A percentile compares a stretch with the other conserved stretches of the same genome.
phyloP scores from a whole-genome alignment of 2,329 filamentous ascomycete species.

The Stenocarpella maydis region DNA sequence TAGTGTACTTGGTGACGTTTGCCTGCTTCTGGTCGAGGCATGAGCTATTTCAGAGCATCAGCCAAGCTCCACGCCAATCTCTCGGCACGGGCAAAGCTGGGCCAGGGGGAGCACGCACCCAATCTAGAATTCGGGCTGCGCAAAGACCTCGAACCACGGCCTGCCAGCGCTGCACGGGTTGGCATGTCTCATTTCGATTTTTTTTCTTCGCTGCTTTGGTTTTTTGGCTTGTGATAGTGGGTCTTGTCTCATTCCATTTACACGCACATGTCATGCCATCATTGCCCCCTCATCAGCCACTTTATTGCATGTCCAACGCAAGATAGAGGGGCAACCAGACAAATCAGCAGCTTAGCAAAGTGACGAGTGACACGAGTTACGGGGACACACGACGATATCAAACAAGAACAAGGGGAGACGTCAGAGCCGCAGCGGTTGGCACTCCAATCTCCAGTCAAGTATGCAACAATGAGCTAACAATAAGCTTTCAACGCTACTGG shows the following conservation, averaged over 20 bases:
- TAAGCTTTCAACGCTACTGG: constrained; percentile 5
- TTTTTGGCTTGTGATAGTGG: constrained; percentile 27
- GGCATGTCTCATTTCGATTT: neutral
- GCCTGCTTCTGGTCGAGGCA: neutral
- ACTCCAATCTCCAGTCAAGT: neutral
- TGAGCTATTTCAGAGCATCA: constrained; percentile 5
- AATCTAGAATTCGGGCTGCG: neutral
- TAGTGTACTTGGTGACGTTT: constrained; percentile 7
- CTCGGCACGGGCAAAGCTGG: constrained; percentile 1
- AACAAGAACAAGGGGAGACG: neutral
- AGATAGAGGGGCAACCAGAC: neutral
- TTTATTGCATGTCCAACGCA: neutral
- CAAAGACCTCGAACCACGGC: too few species aligned
- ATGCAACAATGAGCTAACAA: neutral
- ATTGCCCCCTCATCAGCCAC: neutral
- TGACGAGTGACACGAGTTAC: too few species aligned
- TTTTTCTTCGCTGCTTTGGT: neutral
- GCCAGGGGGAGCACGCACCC: constrained; percentile 4
- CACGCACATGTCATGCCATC: constrained; percentile 12
- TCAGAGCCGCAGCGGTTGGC: neutral
- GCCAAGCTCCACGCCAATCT: constrained; percentile 22
- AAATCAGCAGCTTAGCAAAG: neutral
- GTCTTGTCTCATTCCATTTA: neutral
- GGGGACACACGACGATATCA: neutral
- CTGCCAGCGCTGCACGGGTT: neutral